These are phyloP conservation scores for Leccinum olivaceopallidum DNA, from an alignment of 768 basidiomycete species.

Conservation along the genomic window DNA sequence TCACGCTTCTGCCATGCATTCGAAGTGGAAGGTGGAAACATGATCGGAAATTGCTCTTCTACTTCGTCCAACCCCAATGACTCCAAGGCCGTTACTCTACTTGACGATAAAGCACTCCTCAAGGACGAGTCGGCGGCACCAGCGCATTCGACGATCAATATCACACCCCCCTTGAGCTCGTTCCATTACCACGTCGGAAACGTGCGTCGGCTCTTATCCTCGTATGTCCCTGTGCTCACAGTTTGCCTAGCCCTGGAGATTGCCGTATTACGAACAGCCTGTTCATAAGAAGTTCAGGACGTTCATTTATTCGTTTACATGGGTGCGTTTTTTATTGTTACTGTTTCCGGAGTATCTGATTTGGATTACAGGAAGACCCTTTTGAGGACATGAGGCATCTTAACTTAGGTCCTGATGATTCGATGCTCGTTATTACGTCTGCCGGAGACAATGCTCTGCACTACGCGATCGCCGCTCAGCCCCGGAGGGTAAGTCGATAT, in stretches of 20 bases:
- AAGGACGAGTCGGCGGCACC: conserved; percentile 17
- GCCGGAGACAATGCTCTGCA: conserved; percentile 82
- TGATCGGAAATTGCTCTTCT: conserved; percentile 51
- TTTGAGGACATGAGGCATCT: conserved; percentile 69
- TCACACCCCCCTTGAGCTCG: conserved; percentile 55
- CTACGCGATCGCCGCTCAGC: conserved; percentile 67
- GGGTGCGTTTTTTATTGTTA: conserved; percentile 36
- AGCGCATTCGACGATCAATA: conserved; percentile 42
- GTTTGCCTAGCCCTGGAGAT: conserved; percentile 51
- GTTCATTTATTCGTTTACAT: conserved; percentile 66
- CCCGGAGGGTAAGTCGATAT: conserved; percentile 44
- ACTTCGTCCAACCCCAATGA: conserved; percentile 35
- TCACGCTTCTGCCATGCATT: conserved; percentile 57
- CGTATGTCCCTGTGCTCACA: background rate
- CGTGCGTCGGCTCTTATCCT: conserved; percentile 28
- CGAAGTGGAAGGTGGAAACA: conserved; percentile 63
- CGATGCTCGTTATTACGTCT: conserved; percentile 72
- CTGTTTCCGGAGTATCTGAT: background rate
- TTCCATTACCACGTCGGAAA: conserved; percentile 62
- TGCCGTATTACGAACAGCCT: conserved; percentile 70
- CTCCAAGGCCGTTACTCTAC: conserved; percentile 37
- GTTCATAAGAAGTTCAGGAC: conserved; percentile 67
- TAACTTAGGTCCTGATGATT: conserved; percentile 57
- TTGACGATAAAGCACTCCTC: conserved; percentile 42
- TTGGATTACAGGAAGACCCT: conserved; percentile 60